A percentile compares a stretch with the other conserved stretches of the same genome.
These are phyloP conservation scores for Neoboletus magnificus DNA, from an alignment of 768 basidiomycete species.

Conservation along the genomic window DNA sequence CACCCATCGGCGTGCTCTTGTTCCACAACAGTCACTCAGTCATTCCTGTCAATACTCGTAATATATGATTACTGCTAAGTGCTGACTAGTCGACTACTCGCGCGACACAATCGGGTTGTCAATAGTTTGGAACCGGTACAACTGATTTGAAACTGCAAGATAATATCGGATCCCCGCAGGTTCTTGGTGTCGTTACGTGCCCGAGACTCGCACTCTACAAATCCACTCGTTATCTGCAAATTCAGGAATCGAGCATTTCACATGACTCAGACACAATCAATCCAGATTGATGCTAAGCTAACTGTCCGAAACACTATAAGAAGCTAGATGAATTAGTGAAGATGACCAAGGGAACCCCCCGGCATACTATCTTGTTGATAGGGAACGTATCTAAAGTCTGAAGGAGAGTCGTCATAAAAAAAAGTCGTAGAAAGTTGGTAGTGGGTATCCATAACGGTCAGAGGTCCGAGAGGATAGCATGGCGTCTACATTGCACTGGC, in stretches of 20 bases:
- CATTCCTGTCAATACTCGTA: neutral
- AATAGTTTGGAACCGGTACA: neutral
- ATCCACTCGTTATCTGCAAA: neutral
- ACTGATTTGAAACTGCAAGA: neutral
- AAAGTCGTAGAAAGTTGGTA: conserved; percentile 4
- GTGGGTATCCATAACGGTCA: conserved; percentile 1
- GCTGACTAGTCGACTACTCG: no score
- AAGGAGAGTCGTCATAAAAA: conserved; percentile 19
- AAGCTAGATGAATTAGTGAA: conserved; percentile 15
- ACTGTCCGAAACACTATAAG: conserved; percentile 10
- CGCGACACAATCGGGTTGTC: neutral
- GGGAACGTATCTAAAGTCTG: conserved; percentile 4
- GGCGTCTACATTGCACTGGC: conserved; percentile 20
- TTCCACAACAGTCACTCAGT: neutral
- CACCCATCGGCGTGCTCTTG: neutral
- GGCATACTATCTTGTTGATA: conserved; percentile 8
- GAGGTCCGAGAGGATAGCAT: neutral
- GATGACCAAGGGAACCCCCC: neutral
- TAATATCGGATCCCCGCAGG: neutral
- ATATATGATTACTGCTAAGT: neutral
- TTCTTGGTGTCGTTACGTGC: neutral
- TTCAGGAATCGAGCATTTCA: neutral
- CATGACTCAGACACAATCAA: neutral
- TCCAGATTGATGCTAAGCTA: conserved; percentile 8
- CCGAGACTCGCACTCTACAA: neutral